Evolutionary conservation across 441 rosid species (phyloP).

Genomic region (Biscutella auriculata): DNA sequence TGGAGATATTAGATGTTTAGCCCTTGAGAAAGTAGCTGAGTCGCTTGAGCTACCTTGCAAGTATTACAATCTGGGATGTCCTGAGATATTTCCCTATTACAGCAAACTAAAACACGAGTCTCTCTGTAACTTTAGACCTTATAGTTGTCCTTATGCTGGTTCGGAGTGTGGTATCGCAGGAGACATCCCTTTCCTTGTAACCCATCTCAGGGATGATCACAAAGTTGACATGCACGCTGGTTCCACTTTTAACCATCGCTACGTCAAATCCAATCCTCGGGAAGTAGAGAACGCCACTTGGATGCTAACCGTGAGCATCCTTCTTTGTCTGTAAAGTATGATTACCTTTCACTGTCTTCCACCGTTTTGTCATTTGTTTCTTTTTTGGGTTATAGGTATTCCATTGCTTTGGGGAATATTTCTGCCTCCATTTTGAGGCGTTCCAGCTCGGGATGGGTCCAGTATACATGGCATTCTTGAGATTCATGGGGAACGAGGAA

Average conservation of each 20-base stretch:
- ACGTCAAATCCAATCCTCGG: slow-evolving; percentile 79
- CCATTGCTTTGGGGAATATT: slow-evolving; percentile 86
- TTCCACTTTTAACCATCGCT: slow-evolving; percentile 78
- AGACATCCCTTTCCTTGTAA: slow-evolving; percentile 64
- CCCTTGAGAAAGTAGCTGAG: slow-evolving; percentile 80
- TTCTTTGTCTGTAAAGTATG: background rate
- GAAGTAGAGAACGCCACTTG: slow-evolving; percentile 90
- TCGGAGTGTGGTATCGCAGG: slow-evolving; percentile 68
- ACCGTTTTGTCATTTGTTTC: background rate
- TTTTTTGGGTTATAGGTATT: slow-evolving; percentile 42
- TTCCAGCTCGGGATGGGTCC: slow-evolving; percentile 93
- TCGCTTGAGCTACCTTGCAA: slow-evolving; percentile 89
- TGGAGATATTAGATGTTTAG: slow-evolving; percentile 65
- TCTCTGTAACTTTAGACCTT: slow-evolving; percentile 78
- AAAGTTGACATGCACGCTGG: slow-evolving; percentile 90
- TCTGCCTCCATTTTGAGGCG: slow-evolving; percentile 91
- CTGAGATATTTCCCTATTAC: slow-evolving; percentile 79
- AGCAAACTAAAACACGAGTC: slow-evolving; percentile 82
- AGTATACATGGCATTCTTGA: slow-evolving; percentile 89
- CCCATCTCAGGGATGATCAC: slow-evolving; percentile 77
- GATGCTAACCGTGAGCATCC: slow-evolving; percentile 43
- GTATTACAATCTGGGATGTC: slow-evolving; percentile 67
- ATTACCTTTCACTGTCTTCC: background rate
- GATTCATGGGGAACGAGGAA: slow-evolving; percentile 90
- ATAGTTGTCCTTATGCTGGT: slow-evolving; percentile 82